Evolutionary conservation across 2,329 filamentous ascomycete species (phyloP).

Genomic region (Niveomyces coronatus): DNA sequence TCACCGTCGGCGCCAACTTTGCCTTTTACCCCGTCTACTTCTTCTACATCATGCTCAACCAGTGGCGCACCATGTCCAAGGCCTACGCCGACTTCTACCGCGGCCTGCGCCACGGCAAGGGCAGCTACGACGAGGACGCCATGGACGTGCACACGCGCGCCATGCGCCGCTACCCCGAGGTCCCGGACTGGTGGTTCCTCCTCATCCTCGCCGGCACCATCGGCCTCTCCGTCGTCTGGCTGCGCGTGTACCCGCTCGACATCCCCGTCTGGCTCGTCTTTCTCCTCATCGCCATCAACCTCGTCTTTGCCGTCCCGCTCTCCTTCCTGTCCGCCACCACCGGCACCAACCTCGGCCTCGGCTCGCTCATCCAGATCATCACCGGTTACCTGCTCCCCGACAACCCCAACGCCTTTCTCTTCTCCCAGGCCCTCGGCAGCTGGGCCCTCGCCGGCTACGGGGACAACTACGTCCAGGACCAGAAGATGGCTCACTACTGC

Average conservation of each 20-base stretch:
- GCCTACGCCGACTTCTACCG: conserved; percentile 30
- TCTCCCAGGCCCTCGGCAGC: conserved; percentile 6
- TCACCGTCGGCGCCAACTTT: conserved; percentile 32
- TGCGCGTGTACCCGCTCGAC: conserved; percentile 16
- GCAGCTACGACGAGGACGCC: conserved; percentile 30
- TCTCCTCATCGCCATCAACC: conserved; percentile 20
- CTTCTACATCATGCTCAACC: conserved; percentile 32
- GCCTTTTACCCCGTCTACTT: conserved; percentile 34
- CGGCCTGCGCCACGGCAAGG: conserved; percentile 27
- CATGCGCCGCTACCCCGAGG: conserved; percentile 32
- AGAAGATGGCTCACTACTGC: conserved; percentile 41
- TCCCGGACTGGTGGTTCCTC: conserved; percentile 38
- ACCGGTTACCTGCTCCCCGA: conserved; percentile 16
- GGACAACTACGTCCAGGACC: conserved; percentile 34
- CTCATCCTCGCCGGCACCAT: conserved; percentile 25
- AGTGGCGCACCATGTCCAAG: conserved; percentile 26
- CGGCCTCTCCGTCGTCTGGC: conserved; percentile 19
- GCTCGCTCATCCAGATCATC: conserved; percentile 32
- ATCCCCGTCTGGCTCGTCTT: conserved; percentile 17
- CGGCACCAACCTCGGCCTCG: conserved; percentile 31
- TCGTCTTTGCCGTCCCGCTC: conserved; percentile 32
- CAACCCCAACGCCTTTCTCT: conserved; percentile 15
- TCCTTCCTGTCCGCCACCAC: conserved; percentile 35
- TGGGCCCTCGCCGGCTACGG: conserved; percentile 23
- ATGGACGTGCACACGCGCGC: conserved; percentile 30